Conservation (phyloP, 768 basidiomycete species). For the Lyophyllum semitale region DNA sequence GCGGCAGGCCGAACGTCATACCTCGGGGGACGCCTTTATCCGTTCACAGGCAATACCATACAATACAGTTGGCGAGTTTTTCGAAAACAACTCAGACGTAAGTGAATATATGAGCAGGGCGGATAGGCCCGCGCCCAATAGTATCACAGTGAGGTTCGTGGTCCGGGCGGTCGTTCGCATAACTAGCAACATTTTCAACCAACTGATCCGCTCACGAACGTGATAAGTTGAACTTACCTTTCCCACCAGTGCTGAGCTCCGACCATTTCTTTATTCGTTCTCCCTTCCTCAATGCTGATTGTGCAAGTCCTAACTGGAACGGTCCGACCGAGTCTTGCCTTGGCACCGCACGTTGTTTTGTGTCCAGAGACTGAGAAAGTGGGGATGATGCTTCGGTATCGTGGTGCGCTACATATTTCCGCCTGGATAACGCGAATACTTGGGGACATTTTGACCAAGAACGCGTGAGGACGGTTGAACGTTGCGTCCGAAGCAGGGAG, state of each 20-base stretch:
- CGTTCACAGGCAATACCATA: slow-evolving; percentile 64
- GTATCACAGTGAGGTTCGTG: slow-evolving; percentile 54
- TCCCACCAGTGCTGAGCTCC: slow-evolving; percentile 73
- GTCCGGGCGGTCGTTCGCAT: slow-evolving; percentile 51
- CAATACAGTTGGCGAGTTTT: slow-evolving; percentile 83
- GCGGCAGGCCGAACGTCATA: slow-evolving; percentile 22
- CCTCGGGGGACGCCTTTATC: slow-evolving; percentile 48
- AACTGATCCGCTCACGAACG: background rate
- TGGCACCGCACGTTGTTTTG: slow-evolving; percentile 44
- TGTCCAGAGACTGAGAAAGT: slow-evolving; percentile 67
- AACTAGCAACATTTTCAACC: slow-evolving; percentile 29
- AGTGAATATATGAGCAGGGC: slow-evolving; percentile 76
- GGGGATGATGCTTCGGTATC: slow-evolving; percentile 47
- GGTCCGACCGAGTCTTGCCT: slow-evolving; percentile 72
- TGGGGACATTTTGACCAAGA: slow-evolving; percentile 7
- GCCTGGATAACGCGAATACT: slow-evolving; percentile 6
- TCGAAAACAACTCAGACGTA: slow-evolving; percentile 84
- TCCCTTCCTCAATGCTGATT: slow-evolving; percentile 50
- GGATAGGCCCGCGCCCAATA: slow-evolving; percentile 82
- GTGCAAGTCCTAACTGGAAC: slow-evolving; percentile 72
- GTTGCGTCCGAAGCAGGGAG: slow-evolving; percentile 14
- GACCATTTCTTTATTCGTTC: slow-evolving; percentile 76
- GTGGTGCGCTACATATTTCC: slow-evolving; percentile 51
- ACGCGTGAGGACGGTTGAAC: slow-evolving; percentile 7
- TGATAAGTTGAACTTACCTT: slow-evolving; percentile 53